phyloP scores from a whole-genome alignment of 768 basidiomycete genomes.

The Lyophyllum semitale region DNA sequence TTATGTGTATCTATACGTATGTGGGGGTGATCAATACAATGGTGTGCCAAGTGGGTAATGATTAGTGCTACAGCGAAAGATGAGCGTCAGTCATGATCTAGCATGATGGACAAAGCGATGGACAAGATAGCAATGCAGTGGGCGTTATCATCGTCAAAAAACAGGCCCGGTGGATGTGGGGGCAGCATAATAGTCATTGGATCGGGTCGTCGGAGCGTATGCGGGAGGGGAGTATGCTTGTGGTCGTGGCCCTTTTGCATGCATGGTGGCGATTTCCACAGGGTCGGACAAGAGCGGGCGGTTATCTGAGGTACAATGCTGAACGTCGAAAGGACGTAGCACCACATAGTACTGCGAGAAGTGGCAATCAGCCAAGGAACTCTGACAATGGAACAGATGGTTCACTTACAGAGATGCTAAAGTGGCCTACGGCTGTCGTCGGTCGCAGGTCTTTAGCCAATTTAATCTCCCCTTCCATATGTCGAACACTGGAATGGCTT shows the following conservation, averaged over 20 bases:
- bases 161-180: constrained; percentile 17
- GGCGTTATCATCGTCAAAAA: constrained; percentile 1
- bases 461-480: constrained; percentile 54
- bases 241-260: constrained; percentile 50
- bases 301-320: constrained; percentile 37
- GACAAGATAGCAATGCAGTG: neutral
- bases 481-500: constrained; percentile 33
- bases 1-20: constrained; percentile 12
- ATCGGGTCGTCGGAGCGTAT: constrained; percentile 39
- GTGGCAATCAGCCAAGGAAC: constrained; percentile 4
- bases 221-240: constrained; percentile 52
- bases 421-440: constrained; percentile 50
- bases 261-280: constrained; percentile 54
- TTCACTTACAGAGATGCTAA: constrained; percentile 49
- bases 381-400: constrained; percentile 1
- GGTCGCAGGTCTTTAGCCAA: constrained; percentile 54
- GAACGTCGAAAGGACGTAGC: constrained; percentile 44
- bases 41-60: constrained; percentile 8
- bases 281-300: constrained; percentile 46
- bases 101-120: constrained; percentile 17
- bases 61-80: constrained; percentile 15
- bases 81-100: constrained; percentile 15
- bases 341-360: constrained; percentile 46
- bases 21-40: constrained; percentile 1
- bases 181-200: constrained; percentile 28